A percentile compares a stretch with the other conserved stretches of the same genome.
Evolutionary conservation across 2,329 filamentous ascomycete species (phyloP).

Genomic region (Ceratocystis harringtonii): DNA sequence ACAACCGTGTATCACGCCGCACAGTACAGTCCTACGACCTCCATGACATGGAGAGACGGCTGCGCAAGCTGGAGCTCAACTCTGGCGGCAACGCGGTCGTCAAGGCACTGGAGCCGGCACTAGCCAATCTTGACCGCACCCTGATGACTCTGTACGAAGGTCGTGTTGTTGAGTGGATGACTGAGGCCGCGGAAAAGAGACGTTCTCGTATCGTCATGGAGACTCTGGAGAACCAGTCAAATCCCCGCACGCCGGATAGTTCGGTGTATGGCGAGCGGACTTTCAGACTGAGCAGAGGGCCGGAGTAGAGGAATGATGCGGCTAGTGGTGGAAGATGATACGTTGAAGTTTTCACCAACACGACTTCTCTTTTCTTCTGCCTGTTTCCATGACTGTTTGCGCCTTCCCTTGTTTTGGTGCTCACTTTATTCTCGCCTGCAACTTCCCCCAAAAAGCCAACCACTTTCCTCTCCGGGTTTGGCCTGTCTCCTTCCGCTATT

Average conservation of each 20-base stretch:
- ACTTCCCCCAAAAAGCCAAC: not conserved
- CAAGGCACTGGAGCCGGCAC: slow-evolving; percentile 30
- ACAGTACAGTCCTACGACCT: slow-evolving; percentile 23
- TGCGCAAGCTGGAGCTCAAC: slow-evolving; percentile 30
- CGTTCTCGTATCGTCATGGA: slow-evolving; percentile 11
- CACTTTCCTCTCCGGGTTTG: not conserved
- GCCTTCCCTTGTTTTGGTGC: not conserved
- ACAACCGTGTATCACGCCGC: slow-evolving; percentile 10
- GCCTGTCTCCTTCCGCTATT: not conserved
- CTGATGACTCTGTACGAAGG: slow-evolving; percentile 21
- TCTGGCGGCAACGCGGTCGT: slow-evolving; percentile 32
- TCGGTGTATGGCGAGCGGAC: slow-evolving; percentile 11
- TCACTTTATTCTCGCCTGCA: not conserved
- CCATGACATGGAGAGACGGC: slow-evolving; percentile 33
- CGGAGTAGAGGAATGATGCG: not conserved
- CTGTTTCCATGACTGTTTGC: not conserved
- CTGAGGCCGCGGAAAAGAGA: slow-evolving; percentile 13
- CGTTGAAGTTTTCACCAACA: not conserved
- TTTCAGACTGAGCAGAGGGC: slow-evolving; percentile 13
- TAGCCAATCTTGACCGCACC: slow-evolving; percentile 30
- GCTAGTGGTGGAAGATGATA: not conserved
- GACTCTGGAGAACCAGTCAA: slow-evolving; percentile 8
- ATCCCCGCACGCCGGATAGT: slow-evolving; percentile 12
- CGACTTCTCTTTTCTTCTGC: not conserved
- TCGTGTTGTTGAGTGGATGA: slow-evolving; percentile 15